Evolutionary conservation across 495 filamentous ascomycete genomes (phyloP), one percentile per base, ranked within the genome.

Genomic region (Aspergillus steynii): DNA sequence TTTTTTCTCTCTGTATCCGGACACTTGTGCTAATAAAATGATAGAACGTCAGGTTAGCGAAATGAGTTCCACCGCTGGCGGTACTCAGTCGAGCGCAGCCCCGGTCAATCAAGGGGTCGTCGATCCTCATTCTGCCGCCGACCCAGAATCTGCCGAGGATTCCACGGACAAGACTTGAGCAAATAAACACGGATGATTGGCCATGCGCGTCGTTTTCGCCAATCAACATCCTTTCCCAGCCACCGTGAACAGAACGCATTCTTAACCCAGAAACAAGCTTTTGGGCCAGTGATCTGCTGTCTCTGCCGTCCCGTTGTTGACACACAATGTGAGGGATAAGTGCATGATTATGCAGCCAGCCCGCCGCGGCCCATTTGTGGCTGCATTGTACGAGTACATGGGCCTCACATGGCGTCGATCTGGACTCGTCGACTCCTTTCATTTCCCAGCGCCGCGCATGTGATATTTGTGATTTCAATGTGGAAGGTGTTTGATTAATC

Each of bases 1-100:
- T 59, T 52, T 37, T 20, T 20, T 55, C 15, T 54, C n/a, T 60
- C n/a, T 29, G 7, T 31, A 62, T 29, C 25, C 58, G 57, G 32
- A 59, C 2, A 20, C 2, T 54, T 14, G 12, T 12, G 8, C 34
- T 55, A 28, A 55, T 20, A 58, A 1, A 8, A 10, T 6, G 12
- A 53, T 32, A 77, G 75, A 77, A 65, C 74, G 75, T 31, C 75
- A 77, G 56, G 69, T 77, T 50, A 67, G 63, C 50, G 73, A 73
- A n/a, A 28, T 76, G 60, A 69, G 65, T 8, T 59, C 71, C 27
- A 28, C 61, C 12, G 29, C 69, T 52, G 46, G 67, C 9, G 57
- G 58, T 50, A 20, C 58, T 34, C 48, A 46, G 56, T 66, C 71
- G 52, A 60, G 56, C 29, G 34, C 26, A 27, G 12, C 55, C 26